Evolutionary conservation across 2,329 filamentous ascomycete genomes (phyloP), one percentile per base, ranked within the genome.

Genomic region (Pseudocercospora macadamiae): DNA sequence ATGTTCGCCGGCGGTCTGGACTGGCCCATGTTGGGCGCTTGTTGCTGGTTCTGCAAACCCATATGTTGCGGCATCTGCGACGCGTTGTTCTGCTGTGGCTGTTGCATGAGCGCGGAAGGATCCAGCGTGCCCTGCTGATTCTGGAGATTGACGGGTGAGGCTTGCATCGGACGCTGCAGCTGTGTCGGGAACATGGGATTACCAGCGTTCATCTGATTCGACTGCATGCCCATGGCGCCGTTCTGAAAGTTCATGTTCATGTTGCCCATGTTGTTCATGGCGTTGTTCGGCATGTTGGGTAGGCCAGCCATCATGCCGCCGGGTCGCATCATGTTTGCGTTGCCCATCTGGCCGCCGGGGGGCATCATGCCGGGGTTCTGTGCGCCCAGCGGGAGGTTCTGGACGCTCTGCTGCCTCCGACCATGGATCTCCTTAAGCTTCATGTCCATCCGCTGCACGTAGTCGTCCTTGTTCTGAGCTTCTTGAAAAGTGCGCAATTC

Each of bases 251-350:
- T 44, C 60, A 65, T 70, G 53, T 54, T 62, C 57, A 66, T 70
- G 54, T 55, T 58, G 56, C 62, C 61, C 64, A 69, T 67, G 59
- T 64, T 64, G 34, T 74, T 73, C 44, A 83, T 79, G 47, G 63
- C 61, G 23, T 54, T 54, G 30, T 58, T 61, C 12, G 51, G 36
- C 42, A 51, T 62, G 62, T 54, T 60, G 23, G 59, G 59, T 52
- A 59, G 51, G 9, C 26, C 34, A 26, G 75, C 73, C 44, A 83
- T 79, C 49, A 56, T 60, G 51, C 45, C 51, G 25, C 53, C 58
- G 9, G 51, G 57, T 18, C 57, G 64, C 63, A 49, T 62, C 58
- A 51, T 61, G 48, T 54, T 59, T 55, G 51, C 62, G 39, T 58
- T 55, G 44, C 25, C 30, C 57, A 64, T 63, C 39, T 51, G 52